phyloP scores from a whole-genome alignment of 768 basidiomycete species.

The Naematelia encephala region DNA sequence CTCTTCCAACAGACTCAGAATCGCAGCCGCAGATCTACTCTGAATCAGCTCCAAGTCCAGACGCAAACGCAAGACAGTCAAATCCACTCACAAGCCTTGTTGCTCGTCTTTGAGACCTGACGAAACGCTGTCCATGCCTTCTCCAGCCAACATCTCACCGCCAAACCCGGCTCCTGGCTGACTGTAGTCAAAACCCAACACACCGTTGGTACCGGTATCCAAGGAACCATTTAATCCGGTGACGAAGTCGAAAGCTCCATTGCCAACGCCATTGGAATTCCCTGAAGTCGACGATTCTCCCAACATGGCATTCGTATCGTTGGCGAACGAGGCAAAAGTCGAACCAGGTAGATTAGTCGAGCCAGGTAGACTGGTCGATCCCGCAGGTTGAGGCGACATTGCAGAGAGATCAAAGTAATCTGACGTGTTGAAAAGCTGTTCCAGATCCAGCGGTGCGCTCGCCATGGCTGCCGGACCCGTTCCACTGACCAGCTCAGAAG shows the following conservation, averaged over 20 bases:
- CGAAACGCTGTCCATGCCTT: slow-evolving; percentile 43
- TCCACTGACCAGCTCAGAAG: slow-evolving; percentile 2
- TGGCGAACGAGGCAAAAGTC: background rate
- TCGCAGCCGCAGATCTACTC: slow-evolving; percentile 47
- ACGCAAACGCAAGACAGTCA: background rate
- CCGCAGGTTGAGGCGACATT: slow-evolving; percentile 11
- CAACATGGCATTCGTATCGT: background rate
- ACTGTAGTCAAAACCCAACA: slow-evolving; percentile 9
- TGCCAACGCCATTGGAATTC: no score
- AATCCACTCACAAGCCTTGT: slow-evolving; percentile 32
- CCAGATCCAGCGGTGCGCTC: slow-evolving; percentile 30
- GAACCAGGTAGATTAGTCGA: background rate
- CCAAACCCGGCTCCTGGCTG: slow-evolving; percentile 26
- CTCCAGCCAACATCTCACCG: slow-evolving; percentile 32
- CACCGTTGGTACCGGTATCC: slow-evolving; percentile 2
- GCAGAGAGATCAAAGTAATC: slow-evolving; percentile 49
- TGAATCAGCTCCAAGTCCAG: slow-evolving; percentile 1
- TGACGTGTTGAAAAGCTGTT: slow-evolving; percentile 47
- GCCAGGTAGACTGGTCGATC: background rate
- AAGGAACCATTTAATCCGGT: background rate
- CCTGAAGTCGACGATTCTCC: background rate
- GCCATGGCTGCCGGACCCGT: background rate
- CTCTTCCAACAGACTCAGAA: slow-evolving; percentile 46
- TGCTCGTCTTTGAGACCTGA: slow-evolving; percentile 33
- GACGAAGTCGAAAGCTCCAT: background rate